phyloP scores from a whole-genome alignment of 345 rosid genomes.

The Aegle marmelos region DNA sequence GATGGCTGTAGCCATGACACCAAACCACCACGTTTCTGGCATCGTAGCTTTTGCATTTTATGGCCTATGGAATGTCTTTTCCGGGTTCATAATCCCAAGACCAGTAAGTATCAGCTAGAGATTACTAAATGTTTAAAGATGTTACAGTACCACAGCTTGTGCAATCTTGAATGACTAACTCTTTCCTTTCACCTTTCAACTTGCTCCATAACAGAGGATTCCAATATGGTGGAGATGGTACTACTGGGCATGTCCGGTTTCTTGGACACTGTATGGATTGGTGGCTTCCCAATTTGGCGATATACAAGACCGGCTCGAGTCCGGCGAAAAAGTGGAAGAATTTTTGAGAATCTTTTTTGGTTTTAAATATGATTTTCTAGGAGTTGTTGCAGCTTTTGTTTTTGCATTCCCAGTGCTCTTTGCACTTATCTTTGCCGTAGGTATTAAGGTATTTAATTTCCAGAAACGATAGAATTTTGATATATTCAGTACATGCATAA shows the following conservation, averaged over 20 bases:
- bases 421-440: conserved; percentile 17
- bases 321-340: conserved; percentile 18
- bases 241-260: conserved; percentile 24
- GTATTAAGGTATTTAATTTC: conserved; percentile 26
- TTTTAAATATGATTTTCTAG: conserved; percentile 33
- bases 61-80: conserved; percentile 40
- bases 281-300: conserved; percentile 32
- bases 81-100: conserved; percentile 41
- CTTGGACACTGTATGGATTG: conserved; percentile 34
- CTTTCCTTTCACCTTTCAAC: not conserved
- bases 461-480: conserved; percentile 16
- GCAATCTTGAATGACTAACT: no score
- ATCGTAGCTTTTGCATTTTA: conserved; percentile 36
- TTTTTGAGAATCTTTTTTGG: conserved; percentile 29
- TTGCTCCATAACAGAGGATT: conserved; percentile 18
- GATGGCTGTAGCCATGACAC: conserved; percentile 43
- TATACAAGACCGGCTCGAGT: conserved; percentile 2
- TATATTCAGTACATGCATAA: no score
- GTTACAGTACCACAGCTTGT: not conserved
- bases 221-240: conserved; percentile 36
- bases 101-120: conserved; percentile 21
- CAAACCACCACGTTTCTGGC: conserved; percentile 37
- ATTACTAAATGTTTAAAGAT: not conserved
- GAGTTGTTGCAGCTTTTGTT: conserved; percentile 24
- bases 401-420: conserved; percentile 24